Base-by-base conservation (phyloP, 148 eudicot genomes). In the Spergularia marina region DNA sequence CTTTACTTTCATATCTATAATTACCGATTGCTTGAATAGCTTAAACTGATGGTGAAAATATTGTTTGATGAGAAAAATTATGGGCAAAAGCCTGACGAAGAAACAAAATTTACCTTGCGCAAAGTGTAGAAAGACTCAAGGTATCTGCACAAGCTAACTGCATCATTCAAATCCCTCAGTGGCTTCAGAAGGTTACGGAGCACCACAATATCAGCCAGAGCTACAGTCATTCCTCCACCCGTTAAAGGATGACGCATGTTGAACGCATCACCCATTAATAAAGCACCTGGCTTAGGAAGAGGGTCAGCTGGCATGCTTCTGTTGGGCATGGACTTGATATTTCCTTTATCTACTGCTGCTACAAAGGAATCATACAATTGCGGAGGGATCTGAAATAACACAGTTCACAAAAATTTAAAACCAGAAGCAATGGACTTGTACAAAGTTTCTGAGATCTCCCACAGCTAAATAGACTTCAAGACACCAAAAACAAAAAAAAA, bases 181-280 rank as follows among this genome's bases (percentile, higher is more conserved):
- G 95, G 97, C 84, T 72, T 85, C 58, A 92, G 88, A 80, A 92
- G 96, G 80, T 90, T 71, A 17, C 97, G 86, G 21, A 92, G 81
- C 56, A 92, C 88, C 14, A 83, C 97, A 60, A 92, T 92, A 64
- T 92, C 97, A 18, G 97, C 85, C 56, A 92, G 77, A 13, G 97
- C 97, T n/a, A 92, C 97, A 14, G 97, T 92, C 94, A 92, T 92
- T 81, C 97, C 97, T 40, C 97, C 97, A 53, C 97, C 94, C 36
- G 97, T 92, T 76, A 92, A 78, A 47, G 97, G 97, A 83, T 92
- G 97, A 14, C 97, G 88, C 97, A 92, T 90, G 85, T 92, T 90
- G 80, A 92, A 92, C 14, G 97, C 97, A 81, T 92, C 97, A 8
- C 97, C 97, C 97, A 92, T 89, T 16, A 92, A 75, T 72, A 92